Conservation (phyloP, 2,329 filamentous ascomycete genomes). For the Sporothrix dimorphospora region DNA sequence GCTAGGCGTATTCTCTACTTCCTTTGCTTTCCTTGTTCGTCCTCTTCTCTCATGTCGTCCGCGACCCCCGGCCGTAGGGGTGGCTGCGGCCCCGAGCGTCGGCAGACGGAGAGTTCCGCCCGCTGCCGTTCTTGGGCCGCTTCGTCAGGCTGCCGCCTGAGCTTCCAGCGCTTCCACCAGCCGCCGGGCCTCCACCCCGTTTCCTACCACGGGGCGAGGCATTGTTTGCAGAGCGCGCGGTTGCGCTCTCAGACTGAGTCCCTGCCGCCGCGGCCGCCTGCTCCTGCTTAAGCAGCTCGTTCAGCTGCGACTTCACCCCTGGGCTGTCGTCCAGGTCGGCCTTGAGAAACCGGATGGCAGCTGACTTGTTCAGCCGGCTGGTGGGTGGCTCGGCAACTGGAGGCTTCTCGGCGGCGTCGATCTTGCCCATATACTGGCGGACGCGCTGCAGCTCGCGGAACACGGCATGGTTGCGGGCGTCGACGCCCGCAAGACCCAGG, state of each 20-base stretch:
- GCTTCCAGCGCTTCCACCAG: neutral
- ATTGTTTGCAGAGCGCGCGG: neutral
- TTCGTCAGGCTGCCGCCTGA: conserved; percentile 25
- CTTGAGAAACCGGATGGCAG: conserved; percentile 80
- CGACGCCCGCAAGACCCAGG: conserved; percentile 74
- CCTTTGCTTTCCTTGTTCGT: neutral
- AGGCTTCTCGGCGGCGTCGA: conserved; percentile 73
- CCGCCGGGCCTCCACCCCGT: conserved; percentile 19
- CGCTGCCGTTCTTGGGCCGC: conserved; percentile 28
- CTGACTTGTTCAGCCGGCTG: conserved; percentile 69
- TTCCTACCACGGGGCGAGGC: conserved; percentile 20
- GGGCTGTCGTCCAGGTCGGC: conserved; percentile 66
- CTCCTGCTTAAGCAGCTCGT: conserved; percentile 59
- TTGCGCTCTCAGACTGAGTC: conserved; percentile 9
- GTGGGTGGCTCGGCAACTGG: conserved; percentile 44
- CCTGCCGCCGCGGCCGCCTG: conserved; percentile 29
- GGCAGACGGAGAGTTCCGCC: neutral
- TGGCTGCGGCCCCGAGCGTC: conserved; percentile 22
- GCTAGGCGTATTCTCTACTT: neutral
- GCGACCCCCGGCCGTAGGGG: conserved; percentile 21
- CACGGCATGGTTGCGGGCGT: conserved; percentile 83
- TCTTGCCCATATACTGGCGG: conserved; percentile 90
- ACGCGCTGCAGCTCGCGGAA: conserved; percentile 85
- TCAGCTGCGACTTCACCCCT: conserved; percentile 55
- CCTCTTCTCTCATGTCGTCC: conserved; percentile 13